Percentiles rank a stretch among this genome's conserved stretches.
These are phyloP conservation scores for Cytospora schulzeri DNA, from an alignment of 2,329 filamentous ascomycete genomes.

Conservation along the genomic window DNA sequence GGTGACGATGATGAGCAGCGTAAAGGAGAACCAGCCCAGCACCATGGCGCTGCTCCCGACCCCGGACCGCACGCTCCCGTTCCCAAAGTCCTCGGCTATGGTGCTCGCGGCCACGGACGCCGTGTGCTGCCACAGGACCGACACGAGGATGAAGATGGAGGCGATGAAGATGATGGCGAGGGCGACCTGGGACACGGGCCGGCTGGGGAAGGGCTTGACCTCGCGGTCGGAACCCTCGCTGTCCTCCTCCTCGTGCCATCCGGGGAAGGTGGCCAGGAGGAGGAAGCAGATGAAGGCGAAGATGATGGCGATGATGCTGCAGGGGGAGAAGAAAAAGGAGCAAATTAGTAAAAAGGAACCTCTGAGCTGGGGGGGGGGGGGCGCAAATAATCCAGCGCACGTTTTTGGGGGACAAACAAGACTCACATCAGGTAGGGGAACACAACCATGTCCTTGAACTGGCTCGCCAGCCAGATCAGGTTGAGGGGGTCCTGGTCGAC, in stretches of 20 bases:
- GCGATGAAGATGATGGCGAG: slow-evolving; percentile 87
- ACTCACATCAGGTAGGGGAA: slow-evolving; percentile 94
- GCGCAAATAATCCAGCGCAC: too few species aligned
- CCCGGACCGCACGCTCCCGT: slow-evolving; percentile 82
- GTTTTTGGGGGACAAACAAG: too few species aligned
- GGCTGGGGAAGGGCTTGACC: slow-evolving; percentile 90
- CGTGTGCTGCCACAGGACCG: slow-evolving; percentile 87
- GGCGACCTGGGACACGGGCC: slow-evolving; percentile 89
- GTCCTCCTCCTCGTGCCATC: slow-evolving; percentile 92
- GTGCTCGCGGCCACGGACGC: slow-evolving; percentile 93
- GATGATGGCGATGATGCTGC: slow-evolving; percentile 92
- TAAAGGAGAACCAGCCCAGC: slow-evolving; percentile 96
- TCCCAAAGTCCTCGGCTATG: slow-evolving; percentile 89
- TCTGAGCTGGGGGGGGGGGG: background rate
- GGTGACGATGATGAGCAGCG: slow-evolving; percentile 89
- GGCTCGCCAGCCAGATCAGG: slow-evolving; percentile 92
- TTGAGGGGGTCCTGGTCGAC: slow-evolving; percentile 96
- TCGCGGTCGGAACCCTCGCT: slow-evolving; percentile 80
- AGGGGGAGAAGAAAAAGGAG: slow-evolving; percentile 25
- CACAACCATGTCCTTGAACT: slow-evolving; percentile 98
- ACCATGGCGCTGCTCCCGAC: slow-evolving; percentile 97
- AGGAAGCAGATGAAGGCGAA: slow-evolving; percentile 96
- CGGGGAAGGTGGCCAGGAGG: slow-evolving; percentile 92
- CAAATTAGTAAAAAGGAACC: background rate
- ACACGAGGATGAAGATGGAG: slow-evolving; percentile 73